These are phyloP conservation scores for Globisporangium apiculatum DNA, from an alignment of 352 stramenopile genomes.

Conservation along the genomic window DNA sequence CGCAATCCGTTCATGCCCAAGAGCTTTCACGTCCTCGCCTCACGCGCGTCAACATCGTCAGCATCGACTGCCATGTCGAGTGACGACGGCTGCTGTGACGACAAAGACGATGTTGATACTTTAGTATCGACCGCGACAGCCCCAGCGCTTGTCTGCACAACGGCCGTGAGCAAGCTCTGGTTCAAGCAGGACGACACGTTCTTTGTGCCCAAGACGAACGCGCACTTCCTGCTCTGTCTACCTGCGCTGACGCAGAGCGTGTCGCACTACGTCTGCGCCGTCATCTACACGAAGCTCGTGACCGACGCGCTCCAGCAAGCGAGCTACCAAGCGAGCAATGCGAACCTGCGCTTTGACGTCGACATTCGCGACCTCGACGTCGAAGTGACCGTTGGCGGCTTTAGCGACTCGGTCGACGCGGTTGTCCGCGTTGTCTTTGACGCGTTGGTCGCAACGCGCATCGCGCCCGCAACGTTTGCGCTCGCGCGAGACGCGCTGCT, in stretches of 20 bases:
- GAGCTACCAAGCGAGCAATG: conserved; percentile 53
- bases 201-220: conserved; percentile 55
- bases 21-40: conserved; percentile 29
- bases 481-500: conserved; percentile 50
- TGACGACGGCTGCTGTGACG: background rate
- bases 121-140: conserved; percentile 4
- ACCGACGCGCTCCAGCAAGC: conserved; percentile 60
- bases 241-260: conserved; percentile 37
- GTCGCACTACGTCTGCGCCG: conserved; percentile 40
- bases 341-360: conserved; percentile 48
- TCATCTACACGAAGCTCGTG: conserved; percentile 64
- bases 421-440: conserved; percentile 42
- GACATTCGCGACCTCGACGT: conserved; percentile 58
- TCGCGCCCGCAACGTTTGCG: conserved; percentile 30
- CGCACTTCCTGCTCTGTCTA: conserved; percentile 55
- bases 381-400: conserved; percentile 58
- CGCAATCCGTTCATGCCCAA: conserved; percentile 68
- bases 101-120: background rate
- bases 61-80: too few relatives aligned
- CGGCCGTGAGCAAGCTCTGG: conserved; percentile 52
- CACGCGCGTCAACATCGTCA: too few relatives aligned
- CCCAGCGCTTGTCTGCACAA: conserved; percentile 27
- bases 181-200: conserved; percentile 69
- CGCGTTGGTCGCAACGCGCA: conserved; percentile 26
- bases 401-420: conserved; percentile 58